These are phyloP conservation scores for Lentinula novae-zelandiae DNA, from an alignment of 1,284 basidiomycete species.

Conservation along the genomic window DNA sequence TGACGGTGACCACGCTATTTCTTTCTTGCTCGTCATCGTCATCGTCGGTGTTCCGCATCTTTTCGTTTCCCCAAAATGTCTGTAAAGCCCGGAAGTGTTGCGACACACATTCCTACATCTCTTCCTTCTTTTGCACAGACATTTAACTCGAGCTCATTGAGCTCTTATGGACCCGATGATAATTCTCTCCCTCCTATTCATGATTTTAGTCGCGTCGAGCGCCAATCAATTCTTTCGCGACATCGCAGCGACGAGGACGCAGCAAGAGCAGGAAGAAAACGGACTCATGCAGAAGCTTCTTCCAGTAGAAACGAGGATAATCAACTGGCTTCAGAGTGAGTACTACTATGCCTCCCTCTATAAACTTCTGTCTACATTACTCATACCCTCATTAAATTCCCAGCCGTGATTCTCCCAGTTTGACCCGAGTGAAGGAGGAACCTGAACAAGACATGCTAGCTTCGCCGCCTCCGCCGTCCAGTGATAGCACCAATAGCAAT, in stretches of 20 bases:
- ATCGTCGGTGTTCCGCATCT: constrained; percentile 12
- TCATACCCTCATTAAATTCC: constrained; percentile 21
- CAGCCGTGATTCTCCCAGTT: constrained; percentile 41
- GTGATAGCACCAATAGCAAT: constrained; percentile 14
- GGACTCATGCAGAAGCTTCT: constrained; percentile 37
- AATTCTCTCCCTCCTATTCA: constrained; percentile 66
- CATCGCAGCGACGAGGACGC: constrained; percentile 26
- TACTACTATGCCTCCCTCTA: constrained; percentile 17
- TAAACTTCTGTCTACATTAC: constrained; percentile 12
- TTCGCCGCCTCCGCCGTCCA: constrained; percentile 28
- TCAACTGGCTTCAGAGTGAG: constrained; percentile 37
- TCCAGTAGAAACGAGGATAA: constrained; percentile 31
- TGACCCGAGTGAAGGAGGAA: constrained; percentile 59
- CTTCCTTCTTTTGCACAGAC: constrained; percentile 74
- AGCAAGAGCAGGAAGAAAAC: constrained; percentile 36
- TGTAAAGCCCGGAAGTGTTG: constrained; percentile 31
- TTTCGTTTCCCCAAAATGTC: constrained; percentile 30
- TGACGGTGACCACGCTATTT: constrained; percentile 7
- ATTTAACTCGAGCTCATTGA: constrained; percentile 54
- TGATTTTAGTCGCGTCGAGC: constrained; percentile 30
- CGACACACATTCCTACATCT: constrained; percentile 45
- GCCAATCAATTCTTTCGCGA: constrained; percentile 28
- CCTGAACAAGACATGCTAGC: constrained; percentile 47
- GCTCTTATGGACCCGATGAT: constrained; percentile 37
- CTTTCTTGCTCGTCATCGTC: constrained; percentile 9